Base-by-base conservation (phyloP, 2,329 filamentous ascomycete genomes). In the Emmonsiellopsis sp. region DNA sequence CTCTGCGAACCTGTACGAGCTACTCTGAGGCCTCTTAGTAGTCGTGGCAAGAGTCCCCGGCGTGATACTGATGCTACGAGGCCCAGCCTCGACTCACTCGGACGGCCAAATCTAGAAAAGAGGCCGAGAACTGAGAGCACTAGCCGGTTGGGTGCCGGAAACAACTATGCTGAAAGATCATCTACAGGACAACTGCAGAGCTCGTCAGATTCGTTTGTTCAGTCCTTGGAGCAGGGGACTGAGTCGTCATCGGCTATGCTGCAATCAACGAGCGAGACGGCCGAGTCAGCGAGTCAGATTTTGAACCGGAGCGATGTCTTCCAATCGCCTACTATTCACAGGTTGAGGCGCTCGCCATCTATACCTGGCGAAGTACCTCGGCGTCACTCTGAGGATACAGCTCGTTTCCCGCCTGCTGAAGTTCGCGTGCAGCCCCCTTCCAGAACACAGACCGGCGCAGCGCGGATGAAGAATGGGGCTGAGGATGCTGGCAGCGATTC, bases 211-310 rank as follows among this genome's bases (percentile, higher is more conserved):
- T 95, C 89, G 2, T 88, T 85, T 56, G 79, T 84, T 5, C 85
- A 86, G 61, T 89, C 85, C 40, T 62, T 85, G 56, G 88, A 88
- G 51, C 87, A 86, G 44, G 85, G 83, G 0, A 89, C 84, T 5
- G 82, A 86, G 53, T 91, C 20, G 20, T 26, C 87, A 1, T 88
- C 83, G 2, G 74, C 85, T 34, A 77, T 85, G 1, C 77, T 83
- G 3, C 87, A 86, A 3, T 84, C 82, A 0, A 81, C 80, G 52
- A 86, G 91, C 42, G 88, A 91, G 54, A 81, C 77, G n/a, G 77
- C 78, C 53, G 84, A 86, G 47, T 94, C 91, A 3, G 92, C 88
- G 2, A 97, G 92, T 66, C 90, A 95, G 68, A 96, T 97, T 38
- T 73, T 98, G 7, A 81, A 82, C 51, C 83, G 87, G 35, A 96